These are phyloP conservation scores for Aureobasidium lini DNA, from an alignment of 2,329 filamentous ascomycete genomes.

Conservation along the genomic window DNA sequence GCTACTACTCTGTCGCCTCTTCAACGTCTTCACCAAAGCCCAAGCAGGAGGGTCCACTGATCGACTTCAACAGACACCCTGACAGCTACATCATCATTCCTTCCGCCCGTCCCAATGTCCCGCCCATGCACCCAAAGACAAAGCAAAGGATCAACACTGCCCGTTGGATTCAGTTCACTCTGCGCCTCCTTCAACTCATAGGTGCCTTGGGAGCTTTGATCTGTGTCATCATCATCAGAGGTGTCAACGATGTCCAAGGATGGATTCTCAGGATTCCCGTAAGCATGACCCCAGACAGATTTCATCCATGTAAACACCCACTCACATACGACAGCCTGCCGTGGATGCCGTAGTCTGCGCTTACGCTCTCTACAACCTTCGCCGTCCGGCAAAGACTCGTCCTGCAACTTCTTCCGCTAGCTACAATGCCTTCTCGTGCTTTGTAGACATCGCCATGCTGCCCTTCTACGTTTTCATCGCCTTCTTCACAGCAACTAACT, in stretches of 20 bases:
- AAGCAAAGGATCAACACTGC: slow-evolving; percentile 65
- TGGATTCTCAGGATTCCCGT: slow-evolving; percentile 75
- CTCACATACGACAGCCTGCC: slow-evolving; percentile 54
- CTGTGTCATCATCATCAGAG: slow-evolving; percentile 68
- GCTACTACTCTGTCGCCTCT: slow-evolving; percentile 45
- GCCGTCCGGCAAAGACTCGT: slow-evolving; percentile 60
- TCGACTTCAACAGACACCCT: slow-evolving; percentile 79
- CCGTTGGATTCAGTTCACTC: slow-evolving; percentile 59
- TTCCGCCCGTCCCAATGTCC: slow-evolving; percentile 53
- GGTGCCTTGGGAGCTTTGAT: slow-evolving; percentile 65
- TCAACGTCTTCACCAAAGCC: slow-evolving; percentile 40
- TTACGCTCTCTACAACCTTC: slow-evolving; percentile 77
- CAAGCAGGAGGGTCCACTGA: slow-evolving; percentile 65
- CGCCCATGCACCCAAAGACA: slow-evolving; percentile 60
- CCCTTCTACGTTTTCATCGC: slow-evolving; percentile 57
- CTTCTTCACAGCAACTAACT: slow-evolving; percentile 47
- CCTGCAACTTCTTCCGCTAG: slow-evolving; percentile 75
- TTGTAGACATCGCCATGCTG: slow-evolving; percentile 61
- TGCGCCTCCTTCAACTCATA: slow-evolving; percentile 61
- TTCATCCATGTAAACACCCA: not conserved
- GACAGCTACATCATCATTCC: slow-evolving; percentile 63
- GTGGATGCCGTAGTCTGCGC: slow-evolving; percentile 62
- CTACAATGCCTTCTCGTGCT: slow-evolving; percentile 76
- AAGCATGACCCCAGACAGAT: slow-evolving; percentile 30
- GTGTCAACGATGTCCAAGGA: slow-evolving; percentile 54